These are phyloP conservation scores for Apocynum venetum DNA, from an alignment of 257 asterid species.

Conservation along the genomic window DNA sequence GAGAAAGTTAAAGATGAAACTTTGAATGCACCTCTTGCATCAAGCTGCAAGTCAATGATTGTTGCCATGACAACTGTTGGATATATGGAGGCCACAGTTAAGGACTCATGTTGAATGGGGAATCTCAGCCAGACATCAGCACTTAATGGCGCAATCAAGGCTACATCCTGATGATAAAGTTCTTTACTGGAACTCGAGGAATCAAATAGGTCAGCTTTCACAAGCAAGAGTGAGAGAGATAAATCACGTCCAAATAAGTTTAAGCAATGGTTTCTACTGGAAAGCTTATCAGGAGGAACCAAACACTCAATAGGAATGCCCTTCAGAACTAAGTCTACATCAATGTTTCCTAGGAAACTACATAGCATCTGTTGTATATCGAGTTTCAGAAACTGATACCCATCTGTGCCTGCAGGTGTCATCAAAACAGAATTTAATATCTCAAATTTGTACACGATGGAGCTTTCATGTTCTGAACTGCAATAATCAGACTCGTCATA, in stretches of 20 bases:
- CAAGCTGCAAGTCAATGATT: slow-evolving; percentile 53
- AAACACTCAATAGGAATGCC: slow-evolving; percentile 68
- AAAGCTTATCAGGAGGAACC: slow-evolving; percentile 53
- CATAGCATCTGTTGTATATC: slow-evolving; percentile 47
- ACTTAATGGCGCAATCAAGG: slow-evolving; percentile 54
- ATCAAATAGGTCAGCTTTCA: slow-evolving; percentile 34
- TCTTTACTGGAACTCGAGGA: slow-evolving; percentile 27
- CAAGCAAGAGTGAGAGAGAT: slow-evolving; percentile 51
- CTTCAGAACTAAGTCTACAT: slow-evolving; percentile 38
- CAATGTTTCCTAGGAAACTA: slow-evolving; percentile 37
- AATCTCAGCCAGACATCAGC: slow-evolving; percentile 86
- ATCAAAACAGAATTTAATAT: slow-evolving; percentile 57
- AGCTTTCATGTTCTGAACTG: slow-evolving; percentile 36
- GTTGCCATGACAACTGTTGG: slow-evolving; percentile 65
- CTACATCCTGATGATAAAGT: slow-evolving; percentile 25
- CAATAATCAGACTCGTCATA: slow-evolving; percentile 18
- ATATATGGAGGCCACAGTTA: slow-evolving; percentile 29
- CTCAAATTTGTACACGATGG: slow-evolving; percentile 45
- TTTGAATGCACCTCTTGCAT: slow-evolving; percentile 52
- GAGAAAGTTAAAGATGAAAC: slow-evolving; percentile 1
- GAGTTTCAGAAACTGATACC: slow-evolving; percentile 53
- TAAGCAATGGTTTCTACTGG: slow-evolving; percentile 56
- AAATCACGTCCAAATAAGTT: slow-evolving; percentile 72
- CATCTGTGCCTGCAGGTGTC: slow-evolving; percentile 49
- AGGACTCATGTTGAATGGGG: slow-evolving; percentile 42